These are phyloP conservation scores for Didymella keratinophila DNA, from an alignment of 2,329 filamentous ascomycete genomes.

Conservation along the genomic window DNA sequence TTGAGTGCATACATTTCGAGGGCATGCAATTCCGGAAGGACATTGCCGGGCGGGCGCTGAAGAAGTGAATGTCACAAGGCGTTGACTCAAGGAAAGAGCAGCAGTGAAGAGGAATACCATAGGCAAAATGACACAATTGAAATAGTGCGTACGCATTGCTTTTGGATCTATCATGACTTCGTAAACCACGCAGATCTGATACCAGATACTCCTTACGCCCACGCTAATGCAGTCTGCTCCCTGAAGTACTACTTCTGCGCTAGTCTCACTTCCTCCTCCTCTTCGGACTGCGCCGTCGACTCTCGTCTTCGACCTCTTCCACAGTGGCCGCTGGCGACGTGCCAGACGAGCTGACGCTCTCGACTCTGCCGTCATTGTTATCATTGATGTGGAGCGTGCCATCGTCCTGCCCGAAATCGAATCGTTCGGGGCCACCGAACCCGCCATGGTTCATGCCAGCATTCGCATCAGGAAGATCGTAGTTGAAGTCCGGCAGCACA, in stretches of 20 bases:
- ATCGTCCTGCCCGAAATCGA: constrained; percentile 19
- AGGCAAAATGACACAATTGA: too few species aligned
- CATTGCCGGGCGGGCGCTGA: constrained; percentile 70
- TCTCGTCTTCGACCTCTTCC: constrained; percentile 48
- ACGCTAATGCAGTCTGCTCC: too few species aligned
- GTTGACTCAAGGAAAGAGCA: too few species aligned
- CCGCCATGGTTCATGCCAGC: constrained; percentile 10
- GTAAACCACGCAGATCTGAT: too few species aligned
- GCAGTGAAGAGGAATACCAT: too few species aligned
- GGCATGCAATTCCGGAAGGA: constrained; percentile 93
- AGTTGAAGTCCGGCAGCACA: constrained; percentile 40
- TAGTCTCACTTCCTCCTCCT: constrained; percentile 41
- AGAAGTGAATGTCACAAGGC: constrained; percentile 33
- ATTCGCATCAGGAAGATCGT: constrained; percentile 27
- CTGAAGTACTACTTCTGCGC: too few species aligned
- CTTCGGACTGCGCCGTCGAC: constrained; percentile 39
- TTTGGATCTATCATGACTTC: too few species aligned
- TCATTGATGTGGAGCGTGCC: constrained; percentile 16
- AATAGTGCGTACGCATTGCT: too few species aligned
- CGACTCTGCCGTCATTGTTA: constrained; percentile 42
- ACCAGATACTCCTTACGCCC: too few species aligned
- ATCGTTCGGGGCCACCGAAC: constrained; percentile 12
- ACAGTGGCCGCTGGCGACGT: constrained; percentile 50
- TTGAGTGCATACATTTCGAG: constrained; percentile 81
- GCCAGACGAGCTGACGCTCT: constrained; percentile 53